These are phyloP conservation scores for Herpetomonas samuelpessoai DNA, from an alignment of 208 protist genomes.

Conservation along the genomic window DNA sequence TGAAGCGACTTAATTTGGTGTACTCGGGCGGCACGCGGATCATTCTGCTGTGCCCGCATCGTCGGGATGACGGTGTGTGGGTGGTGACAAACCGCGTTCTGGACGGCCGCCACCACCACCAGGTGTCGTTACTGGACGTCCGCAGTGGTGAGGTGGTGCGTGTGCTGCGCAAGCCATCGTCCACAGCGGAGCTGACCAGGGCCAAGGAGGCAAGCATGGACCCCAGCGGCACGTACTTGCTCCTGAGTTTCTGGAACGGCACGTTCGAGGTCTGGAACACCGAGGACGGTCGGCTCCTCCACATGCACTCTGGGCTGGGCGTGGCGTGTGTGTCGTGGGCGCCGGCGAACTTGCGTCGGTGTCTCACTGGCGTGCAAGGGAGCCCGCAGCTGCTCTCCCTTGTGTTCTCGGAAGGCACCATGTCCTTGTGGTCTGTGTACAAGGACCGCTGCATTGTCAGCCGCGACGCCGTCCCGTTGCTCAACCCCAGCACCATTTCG, in stretches of 20 bases:
- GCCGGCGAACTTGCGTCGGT: conserved; percentile 47
- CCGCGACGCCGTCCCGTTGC: conserved; percentile 49
- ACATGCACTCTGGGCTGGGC: conserved; percentile 65
- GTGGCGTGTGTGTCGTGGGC: conserved; percentile 78
- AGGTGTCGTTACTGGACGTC: conserved; percentile 75
- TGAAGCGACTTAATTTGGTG: conserved; percentile 67
- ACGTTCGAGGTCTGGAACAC: conserved; percentile 85
- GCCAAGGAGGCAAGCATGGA: conserved; percentile 72
- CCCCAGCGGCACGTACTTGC: conserved; percentile 43
- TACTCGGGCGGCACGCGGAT: conserved; percentile 75
- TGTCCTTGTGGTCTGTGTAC: conserved; percentile 80
- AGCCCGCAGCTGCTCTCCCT: conserved; percentile 68
- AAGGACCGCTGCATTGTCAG: conserved; percentile 69
- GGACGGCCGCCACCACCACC: conserved; percentile 58
- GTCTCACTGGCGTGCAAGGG: conserved; percentile 55
- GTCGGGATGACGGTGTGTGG: conserved; percentile 68
- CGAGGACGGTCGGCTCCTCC: conserved; percentile 55
- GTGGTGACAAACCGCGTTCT: conserved; percentile 58
- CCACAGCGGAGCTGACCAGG: conserved; percentile 47
- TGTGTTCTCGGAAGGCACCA: conserved; percentile 63
- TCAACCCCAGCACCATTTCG: conserved; percentile 25
- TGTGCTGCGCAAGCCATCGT: conserved; percentile 62
- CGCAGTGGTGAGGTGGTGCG: conserved; percentile 66
- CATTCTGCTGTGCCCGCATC: conserved; percentile 56
- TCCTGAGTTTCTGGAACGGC: conserved; percentile 69